Base-by-base conservation (phyloP, 257 asterid species). In the Nicotiana noctiflora region DNA sequence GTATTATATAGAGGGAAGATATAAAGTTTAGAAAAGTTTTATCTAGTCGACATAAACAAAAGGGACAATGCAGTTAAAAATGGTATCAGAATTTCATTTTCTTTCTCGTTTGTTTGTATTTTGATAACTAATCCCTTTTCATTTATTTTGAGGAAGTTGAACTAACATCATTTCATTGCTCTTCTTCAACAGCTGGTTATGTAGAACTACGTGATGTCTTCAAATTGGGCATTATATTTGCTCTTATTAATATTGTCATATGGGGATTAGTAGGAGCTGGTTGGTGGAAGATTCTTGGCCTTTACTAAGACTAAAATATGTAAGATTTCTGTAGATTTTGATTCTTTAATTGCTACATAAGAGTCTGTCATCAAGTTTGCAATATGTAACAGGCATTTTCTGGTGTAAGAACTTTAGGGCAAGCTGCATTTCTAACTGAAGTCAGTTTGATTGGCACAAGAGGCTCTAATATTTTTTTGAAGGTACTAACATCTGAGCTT, bases 271-370 rank as follows among this genome's bases (percentile, higher is more conserved):
- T 76, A 37, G 97, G 93, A 82, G 96, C 96, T 52, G 90, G 88
- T 3, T 95, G 99, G 99, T 95, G 98, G 98, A 95, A 95, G 81
- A 55, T 93, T 72, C 80, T 93, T 79, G 92, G 96, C n/a, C 97
- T 95, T 80, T 95, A 90, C 84, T 95, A 90, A 88, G 72, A 49
- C 59, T 67, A 9, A 61, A 80, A 19, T 19, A 4, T 9, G 34
- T 19, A n/a, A 11, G 11, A 37, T n/a, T 44, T 12, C 12, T 44
- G 53, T 70, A 13, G 8, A 70, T 21, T 70, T 70, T 46, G 59
- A 72, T 72, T 49, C 8, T 6, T 49, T 46, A 72, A 72, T 72
- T 4, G 15, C 49, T 23, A 21, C 14, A 23, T 46, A 72, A 72
- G 78, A 72, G 14, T 32, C 53, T 46, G 14, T 10, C 6, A 46